Conservation (phyloP, 225 moss, liverwort and hornwort genomes). For the Straminergon stramineum region DNA sequence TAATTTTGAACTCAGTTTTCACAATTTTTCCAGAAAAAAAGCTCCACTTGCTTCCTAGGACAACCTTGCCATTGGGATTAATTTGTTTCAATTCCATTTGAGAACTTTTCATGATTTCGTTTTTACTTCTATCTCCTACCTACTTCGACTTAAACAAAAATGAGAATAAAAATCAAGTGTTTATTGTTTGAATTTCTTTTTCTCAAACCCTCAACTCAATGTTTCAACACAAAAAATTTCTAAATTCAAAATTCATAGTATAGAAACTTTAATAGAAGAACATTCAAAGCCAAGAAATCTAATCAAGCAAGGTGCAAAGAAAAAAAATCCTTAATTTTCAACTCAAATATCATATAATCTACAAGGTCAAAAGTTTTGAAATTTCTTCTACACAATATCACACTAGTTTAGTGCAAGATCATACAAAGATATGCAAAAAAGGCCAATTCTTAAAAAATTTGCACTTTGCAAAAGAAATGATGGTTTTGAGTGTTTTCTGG, state of each 20-base stretch:
- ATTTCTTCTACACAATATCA: not conserved
- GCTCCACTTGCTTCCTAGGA: not conserved
- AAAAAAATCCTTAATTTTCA: not conserved
- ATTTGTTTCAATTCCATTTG: not conserved
- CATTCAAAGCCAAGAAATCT: no score
- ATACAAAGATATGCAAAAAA: not conserved
- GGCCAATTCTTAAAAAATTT: not conserved
- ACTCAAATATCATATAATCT: not conserved
- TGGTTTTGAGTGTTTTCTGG: not conserved
- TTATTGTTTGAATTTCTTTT: not conserved
- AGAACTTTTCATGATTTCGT: fast-evolving
- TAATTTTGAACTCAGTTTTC: not conserved
- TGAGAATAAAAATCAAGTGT: not conserved
- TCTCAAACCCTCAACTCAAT: not conserved
- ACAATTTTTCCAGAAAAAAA: not conserved
- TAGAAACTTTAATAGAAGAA: not conserved
- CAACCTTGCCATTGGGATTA: not conserved
- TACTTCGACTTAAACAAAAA: no score
- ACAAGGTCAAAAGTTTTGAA: not conserved
- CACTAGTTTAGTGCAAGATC: not conserved
- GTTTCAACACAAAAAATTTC: not conserved
- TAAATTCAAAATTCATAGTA: not conserved
- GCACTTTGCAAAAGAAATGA: not conserved
- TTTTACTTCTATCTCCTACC: not conserved
- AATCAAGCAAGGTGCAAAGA: not conserved